These are phyloP conservation scores for Metschnikowia amazonensis DNA, from an alignment of 805 yeast species.

Conservation along the genomic window DNA sequence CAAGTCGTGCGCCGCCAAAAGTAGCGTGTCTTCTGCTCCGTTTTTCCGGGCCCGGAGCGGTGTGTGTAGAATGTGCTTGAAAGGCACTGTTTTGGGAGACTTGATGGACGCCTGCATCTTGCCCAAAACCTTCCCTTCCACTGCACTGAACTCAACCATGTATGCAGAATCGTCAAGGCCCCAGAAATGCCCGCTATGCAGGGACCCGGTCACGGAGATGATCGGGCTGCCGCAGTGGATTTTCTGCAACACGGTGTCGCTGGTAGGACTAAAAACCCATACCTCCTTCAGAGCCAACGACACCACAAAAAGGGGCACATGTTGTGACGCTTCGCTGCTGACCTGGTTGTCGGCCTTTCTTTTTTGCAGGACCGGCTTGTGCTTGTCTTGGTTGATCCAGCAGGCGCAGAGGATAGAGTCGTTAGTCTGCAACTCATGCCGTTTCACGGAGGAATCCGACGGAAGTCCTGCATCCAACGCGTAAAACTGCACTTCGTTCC, in stretches of 20 bases:
- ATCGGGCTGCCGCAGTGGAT: slow-evolving; percentile 22
- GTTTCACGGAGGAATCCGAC: slow-evolving; percentile 19
- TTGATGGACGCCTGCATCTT: slow-evolving; percentile 3
- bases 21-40: slow-evolving; percentile 13
- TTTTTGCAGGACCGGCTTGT: slow-evolving; percentile 4
- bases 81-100: slow-evolving; percentile 16
- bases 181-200: slow-evolving; percentile 21
- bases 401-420: slow-evolving; percentile 32
- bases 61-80: slow-evolving; percentile 19
- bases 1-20: slow-evolving; percentile 28
- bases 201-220: slow-evolving; percentile 17
- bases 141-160: slow-evolving; percentile 25
- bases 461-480: slow-evolving; percentile 16
- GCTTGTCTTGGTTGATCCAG: slow-evolving; percentile 31
- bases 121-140: slow-evolving; percentile 19
- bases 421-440: slow-evolving; percentile 40
- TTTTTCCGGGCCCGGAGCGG: slow-evolving; percentile 3
- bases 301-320: slow-evolving; percentile 26
- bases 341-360: slow-evolving; percentile 2
- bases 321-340: slow-evolving; percentile 3
- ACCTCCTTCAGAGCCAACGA: slow-evolving; percentile 36
- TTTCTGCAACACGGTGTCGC: slow-evolving; percentile 37
- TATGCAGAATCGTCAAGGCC: slow-evolving; percentile 18
- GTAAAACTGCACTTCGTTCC: slow-evolving; percentile 45
- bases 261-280: slow-evolving; percentile 41